Base-by-base conservation (phyloP, 768 basidiomycete genomes). In the Phlebiopsis gigantea region DNA sequence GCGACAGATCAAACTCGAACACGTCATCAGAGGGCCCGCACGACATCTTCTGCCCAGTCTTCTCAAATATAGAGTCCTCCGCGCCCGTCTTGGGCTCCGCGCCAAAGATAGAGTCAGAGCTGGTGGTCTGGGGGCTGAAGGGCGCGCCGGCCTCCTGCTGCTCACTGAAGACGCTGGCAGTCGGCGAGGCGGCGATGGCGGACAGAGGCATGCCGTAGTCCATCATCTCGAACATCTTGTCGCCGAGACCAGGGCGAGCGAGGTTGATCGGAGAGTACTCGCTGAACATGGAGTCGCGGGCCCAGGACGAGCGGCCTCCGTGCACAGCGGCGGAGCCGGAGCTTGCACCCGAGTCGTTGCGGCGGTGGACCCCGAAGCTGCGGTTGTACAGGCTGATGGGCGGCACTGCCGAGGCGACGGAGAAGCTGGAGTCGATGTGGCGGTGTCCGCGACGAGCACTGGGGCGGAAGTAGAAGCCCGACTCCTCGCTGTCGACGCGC, bases 211-310 rank as follows among this genome's bases (percentile, higher is more conserved):
- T 75, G 1, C 77, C 79, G 46, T 75, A 77, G 12, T 71, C 78
- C 29, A 77, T 83, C 29, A 76, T 83, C 34, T 87, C 84, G 60
- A 93, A 88, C 90, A 93, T 93, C 78, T 91, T 93, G 69, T 93
- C 90, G 0, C 90, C 90, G 3, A 92, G 67, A 2, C 84, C 88
- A 1, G 90, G 90, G 9, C 90, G 79, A 1, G 78, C 82, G 0
- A 87, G 68, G n/a, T 78, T 73, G 61, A 74, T 69, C 2, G 70
- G 75, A 9, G 87, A 84, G 59, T 79, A 80, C 46, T 87, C 83
- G 61, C 86, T 90, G 64, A 77, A 69, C 29, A 82, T 68, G 0
- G 89, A 91, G 59, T 91, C 89, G 28, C 75, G 77, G 4, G 78
- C 75, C 85, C 86, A 87, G 0, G 82, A 76, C 2, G 80, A 74